These are phyloP conservation scores for Phytophthora agathidicida DNA, from an alignment of 352 stramenopile genomes.

Conservation along the genomic window DNA sequence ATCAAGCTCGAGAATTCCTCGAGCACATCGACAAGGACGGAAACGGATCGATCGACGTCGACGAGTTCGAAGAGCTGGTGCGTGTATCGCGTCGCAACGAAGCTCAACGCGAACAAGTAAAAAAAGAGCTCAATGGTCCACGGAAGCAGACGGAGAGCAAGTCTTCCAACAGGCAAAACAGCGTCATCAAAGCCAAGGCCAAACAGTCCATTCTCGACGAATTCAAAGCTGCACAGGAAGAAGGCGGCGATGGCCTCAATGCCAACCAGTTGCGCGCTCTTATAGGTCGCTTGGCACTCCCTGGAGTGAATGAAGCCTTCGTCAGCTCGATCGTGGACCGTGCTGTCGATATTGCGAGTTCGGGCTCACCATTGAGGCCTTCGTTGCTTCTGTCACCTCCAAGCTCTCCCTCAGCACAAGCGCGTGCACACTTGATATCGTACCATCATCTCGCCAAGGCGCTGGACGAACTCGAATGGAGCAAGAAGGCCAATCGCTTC, in stretches of 20 bases:
- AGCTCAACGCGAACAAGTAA: constrained; percentile 75
- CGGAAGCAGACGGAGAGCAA: constrained; percentile 49
- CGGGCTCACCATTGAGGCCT: neutral
- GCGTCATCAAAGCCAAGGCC: constrained; percentile 43
- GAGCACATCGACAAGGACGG: constrained; percentile 84
- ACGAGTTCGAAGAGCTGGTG: constrained; percentile 87
- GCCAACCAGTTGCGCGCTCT: constrained; percentile 52
- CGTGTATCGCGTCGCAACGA: constrained; percentile 72
- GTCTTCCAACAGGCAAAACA: constrained; percentile 37
- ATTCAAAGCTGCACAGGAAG: constrained; percentile 49
- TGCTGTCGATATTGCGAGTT: constrained; percentile 17
- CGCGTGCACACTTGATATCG: constrained; percentile 38
- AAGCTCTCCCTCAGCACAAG: constrained; percentile 8
- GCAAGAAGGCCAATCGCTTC: constrained; percentile 78
- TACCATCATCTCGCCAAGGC: constrained; percentile 56
- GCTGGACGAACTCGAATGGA: constrained; percentile 68
- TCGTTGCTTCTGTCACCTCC: constrained; percentile 1
- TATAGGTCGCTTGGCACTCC: constrained; percentile 51
- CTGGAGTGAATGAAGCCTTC: constrained; percentile 53
- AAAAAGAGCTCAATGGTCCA: constrained; percentile 60
- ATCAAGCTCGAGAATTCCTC: constrained; percentile 76
- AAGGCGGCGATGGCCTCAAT: constrained; percentile 46
- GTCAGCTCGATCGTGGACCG: constrained; percentile 57
- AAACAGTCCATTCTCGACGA: constrained; percentile 74
- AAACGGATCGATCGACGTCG: constrained; percentile 84